Conservation (phyloP, 2,329 filamentous ascomycete genomes). For the Knoxdaviesia proteae region DNA sequence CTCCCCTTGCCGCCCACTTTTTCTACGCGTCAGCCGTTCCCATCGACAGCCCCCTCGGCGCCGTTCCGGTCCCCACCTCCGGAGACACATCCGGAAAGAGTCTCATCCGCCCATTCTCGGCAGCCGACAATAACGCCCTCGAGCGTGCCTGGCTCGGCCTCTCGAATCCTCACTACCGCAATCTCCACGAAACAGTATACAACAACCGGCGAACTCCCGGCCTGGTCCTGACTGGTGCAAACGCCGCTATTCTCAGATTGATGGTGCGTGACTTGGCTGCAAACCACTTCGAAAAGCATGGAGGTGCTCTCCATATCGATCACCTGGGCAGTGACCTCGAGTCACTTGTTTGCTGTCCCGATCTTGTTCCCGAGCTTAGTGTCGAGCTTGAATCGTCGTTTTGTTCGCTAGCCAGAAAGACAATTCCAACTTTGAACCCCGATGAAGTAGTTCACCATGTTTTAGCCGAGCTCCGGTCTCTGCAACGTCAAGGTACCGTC, state of each 20-base stretch:
- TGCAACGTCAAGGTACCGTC: no score
- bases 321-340: slow-evolving; percentile 10
- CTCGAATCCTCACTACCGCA: slow-evolving; percentile 22
- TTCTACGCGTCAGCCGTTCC: slow-evolving; percentile 70
- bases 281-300: slow-evolving; percentile 26
- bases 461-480: slow-evolving; percentile 11
- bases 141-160: slow-evolving; percentile 59
- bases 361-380: slow-evolving; percentile 23
- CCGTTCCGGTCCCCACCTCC: slow-evolving; percentile 28
- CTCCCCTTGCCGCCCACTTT: slow-evolving; percentile 49
- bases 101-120: slow-evolving; percentile 57
- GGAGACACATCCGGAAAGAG: slow-evolving; percentile 31
- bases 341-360: slow-evolving; percentile 22
- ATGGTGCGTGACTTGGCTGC: slow-evolving; percentile 22
- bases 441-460: slow-evolving; percentile 25
- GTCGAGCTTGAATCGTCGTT: slow-evolving; percentile 26
- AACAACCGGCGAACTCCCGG: background rate
- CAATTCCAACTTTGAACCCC: slow-evolving; percentile 17
- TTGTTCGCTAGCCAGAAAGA: slow-evolving; percentile 24
- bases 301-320: slow-evolving; percentile 1
- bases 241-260: slow-evolving; percentile 14
- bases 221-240: slow-evolving; percentile 11
- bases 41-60: slow-evolving; percentile 74
- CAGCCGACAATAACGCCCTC: slow-evolving; percentile 57
- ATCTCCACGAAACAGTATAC: slow-evolving; percentile 21